phyloP scores from a whole-genome alignment of 2,329 filamentous ascomycete species.

The Aureobasidium pullulans region DNA sequence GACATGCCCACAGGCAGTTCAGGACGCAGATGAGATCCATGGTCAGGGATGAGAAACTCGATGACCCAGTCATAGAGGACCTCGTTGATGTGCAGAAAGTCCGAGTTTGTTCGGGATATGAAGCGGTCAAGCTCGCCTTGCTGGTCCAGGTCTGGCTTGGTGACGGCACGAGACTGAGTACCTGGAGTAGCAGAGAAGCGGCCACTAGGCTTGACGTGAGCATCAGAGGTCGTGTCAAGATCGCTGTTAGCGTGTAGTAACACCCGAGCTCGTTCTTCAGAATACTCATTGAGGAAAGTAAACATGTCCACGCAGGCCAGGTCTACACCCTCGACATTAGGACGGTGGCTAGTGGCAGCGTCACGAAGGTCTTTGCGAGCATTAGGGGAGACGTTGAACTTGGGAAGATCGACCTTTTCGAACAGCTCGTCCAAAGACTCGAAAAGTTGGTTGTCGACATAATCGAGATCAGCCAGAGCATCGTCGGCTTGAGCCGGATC shows the following conservation, averaged over 20 bases:
- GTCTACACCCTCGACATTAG: background rate
- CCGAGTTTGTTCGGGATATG: conserved; percentile 38
- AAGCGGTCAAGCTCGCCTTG: conserved; percentile 34
- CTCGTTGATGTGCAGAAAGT: conserved; percentile 43
- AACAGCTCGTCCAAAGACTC: conserved; percentile 5
- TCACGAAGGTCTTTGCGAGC: conserved; percentile 5
- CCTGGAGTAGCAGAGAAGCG: conserved; percentile 14
- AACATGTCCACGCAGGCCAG: conserved; percentile 7
- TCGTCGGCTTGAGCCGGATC: conserved; percentile 3
- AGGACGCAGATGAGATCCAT: conserved; percentile 15
- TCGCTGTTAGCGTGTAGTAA: conserved; percentile 22
- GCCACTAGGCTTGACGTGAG: conserved; percentile 11
- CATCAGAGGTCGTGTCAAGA: conserved; percentile 16
- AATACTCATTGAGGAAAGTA: conserved; percentile 20
- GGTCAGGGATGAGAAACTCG: conserved; percentile 39
- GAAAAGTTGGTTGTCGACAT: conserved; percentile 5
- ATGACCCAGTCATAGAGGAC: conserved; percentile 49
- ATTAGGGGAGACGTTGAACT: background rate
- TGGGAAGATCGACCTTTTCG: background rate
- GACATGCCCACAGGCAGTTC: conserved; percentile 27
- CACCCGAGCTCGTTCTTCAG: conserved; percentile 22
- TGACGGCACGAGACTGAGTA: conserved; percentile 12
- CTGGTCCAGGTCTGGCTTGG: conserved; percentile 15
- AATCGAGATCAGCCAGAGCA: conserved; percentile 12
- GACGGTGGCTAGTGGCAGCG: background rate